Conservation (phyloP, 805 yeast species). For the Lipomyces orientalis region DNA sequence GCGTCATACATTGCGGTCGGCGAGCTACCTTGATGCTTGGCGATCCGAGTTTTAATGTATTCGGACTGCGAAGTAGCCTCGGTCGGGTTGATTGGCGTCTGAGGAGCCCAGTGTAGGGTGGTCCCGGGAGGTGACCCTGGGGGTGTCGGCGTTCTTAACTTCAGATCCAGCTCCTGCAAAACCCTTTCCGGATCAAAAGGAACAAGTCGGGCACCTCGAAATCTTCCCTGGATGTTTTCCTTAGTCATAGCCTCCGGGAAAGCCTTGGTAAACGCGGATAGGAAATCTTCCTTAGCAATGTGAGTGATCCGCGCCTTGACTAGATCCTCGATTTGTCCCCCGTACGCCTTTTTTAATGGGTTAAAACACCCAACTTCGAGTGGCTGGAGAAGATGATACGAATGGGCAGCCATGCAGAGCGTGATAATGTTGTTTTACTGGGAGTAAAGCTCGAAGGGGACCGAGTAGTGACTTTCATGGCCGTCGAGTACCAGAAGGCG, state of each 20-base stretch:
- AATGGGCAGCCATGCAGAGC: too few relatives aligned
- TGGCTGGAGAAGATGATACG: too few relatives aligned
- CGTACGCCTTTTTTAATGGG: too few relatives aligned
- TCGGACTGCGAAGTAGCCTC: not conserved
- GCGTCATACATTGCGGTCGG: constrained; percentile 3
- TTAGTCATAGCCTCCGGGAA: not conserved
- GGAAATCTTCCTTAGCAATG: constrained; percentile 2
- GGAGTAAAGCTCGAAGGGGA: not conserved
- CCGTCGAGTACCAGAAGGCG: constrained; percentile 20
- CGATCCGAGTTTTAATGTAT: not conserved
- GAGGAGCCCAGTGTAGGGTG: not conserved
- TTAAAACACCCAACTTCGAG: too few relatives aligned
- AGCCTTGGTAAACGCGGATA: not conserved
- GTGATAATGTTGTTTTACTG: not conserved
- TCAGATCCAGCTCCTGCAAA: not conserved
- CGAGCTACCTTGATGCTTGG: not conserved
- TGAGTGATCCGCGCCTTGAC: not conserved
- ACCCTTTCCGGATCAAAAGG: not conserved
- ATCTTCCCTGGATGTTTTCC: not conserved
- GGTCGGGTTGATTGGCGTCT: constrained; percentile 1
- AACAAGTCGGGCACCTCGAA: not conserved
- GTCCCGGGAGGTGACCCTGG: not conserved
- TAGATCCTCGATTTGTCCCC: too few relatives aligned
- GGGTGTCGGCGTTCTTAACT: not conserved
- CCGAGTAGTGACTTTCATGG: constrained; percentile 24